These are phyloP conservation scores for Xylaria sp. DNA, from an alignment of 2,329 filamentous ascomycete species.

Conservation along the genomic window DNA sequence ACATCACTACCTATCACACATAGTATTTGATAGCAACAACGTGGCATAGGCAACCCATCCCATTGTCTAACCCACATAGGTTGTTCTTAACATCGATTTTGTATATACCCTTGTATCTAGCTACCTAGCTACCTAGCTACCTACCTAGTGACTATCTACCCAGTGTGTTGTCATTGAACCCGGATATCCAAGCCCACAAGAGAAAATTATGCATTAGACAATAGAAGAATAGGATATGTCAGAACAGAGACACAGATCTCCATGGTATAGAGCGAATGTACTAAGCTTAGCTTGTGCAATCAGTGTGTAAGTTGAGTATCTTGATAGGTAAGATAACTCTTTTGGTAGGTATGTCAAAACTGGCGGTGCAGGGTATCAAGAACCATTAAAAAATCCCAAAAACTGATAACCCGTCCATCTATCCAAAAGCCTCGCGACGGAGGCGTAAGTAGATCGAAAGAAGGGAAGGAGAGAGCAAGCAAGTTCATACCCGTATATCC, in stretches of 20 bases:
- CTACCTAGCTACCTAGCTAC: not conserved
- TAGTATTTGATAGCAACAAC: not conserved
- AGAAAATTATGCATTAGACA: constrained; percentile 30
- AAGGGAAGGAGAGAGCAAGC: not conserved
- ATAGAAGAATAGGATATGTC: constrained; percentile 9
- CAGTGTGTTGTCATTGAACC: not conserved
- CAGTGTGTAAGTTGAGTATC: not conserved
- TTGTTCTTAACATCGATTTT: not conserved
- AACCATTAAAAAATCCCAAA: not conserved
- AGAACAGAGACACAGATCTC: not conserved
- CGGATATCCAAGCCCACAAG: not conserved
- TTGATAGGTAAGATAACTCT: not conserved
- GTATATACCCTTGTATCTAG: not conserved
- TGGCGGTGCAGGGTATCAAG: constrained; percentile 25
- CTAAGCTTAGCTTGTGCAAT: not conserved
- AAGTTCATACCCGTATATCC: not conserved
- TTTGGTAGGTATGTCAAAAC: not conserved
- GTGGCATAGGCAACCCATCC: not conserved
- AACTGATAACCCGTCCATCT: not conserved
- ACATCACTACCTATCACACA: not conserved
- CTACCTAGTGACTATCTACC: not conserved
- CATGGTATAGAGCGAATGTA: not conserved
- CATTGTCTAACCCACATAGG: not conserved
- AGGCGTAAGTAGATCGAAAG: not conserved
- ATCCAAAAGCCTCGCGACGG: not conserved